phyloP scores from a whole-genome alignment of 768 basidiomycete species.

The Sarcodon aspratus region DNA sequence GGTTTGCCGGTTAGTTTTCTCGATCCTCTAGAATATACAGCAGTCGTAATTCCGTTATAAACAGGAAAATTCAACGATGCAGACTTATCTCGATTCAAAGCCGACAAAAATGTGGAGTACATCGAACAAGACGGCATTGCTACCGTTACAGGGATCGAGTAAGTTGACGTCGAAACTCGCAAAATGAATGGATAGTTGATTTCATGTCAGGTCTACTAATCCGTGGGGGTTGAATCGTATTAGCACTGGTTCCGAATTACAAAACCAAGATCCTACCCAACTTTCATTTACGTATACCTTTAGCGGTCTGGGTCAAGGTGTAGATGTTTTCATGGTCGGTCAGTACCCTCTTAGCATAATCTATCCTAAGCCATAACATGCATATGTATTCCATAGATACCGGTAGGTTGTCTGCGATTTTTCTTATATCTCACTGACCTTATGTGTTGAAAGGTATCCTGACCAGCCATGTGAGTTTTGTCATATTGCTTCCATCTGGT shows the following conservation, averaged over 20 bases:
- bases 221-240: conserved; percentile 13
- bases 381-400: conserved; percentile 1
- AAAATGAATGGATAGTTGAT: no score
- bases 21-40: background rate
- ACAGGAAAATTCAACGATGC: conserved; percentile 6
- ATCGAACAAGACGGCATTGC: conserved; percentile 12
- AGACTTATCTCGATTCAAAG: conserved; percentile 8
- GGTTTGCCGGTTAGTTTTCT: background rate
- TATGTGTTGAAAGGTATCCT: background rate
- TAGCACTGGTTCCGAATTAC: conserved; percentile 4
- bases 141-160: no score
- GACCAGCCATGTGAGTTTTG: background rate
- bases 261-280: conserved; percentile 4
- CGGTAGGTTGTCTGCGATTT: no score
- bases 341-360: background rate
- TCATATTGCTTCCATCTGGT: no score
- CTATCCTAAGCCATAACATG: background rate
- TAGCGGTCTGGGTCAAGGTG: conserved; percentile 19
- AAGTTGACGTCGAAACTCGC: background rate
- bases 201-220: conserved; percentile 9
- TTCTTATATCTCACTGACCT: conserved; percentile 2
- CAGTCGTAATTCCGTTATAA: background rate
- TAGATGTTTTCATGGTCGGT: conserved; percentile 33
- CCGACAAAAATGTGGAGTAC: conserved; percentile 9
- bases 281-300: conserved; percentile 15